Evolutionary conservation across 352 stramenopile species (phyloP), one percentile per base, ranked within the genome.

Genomic region (Peronospora farinosa): DNA sequence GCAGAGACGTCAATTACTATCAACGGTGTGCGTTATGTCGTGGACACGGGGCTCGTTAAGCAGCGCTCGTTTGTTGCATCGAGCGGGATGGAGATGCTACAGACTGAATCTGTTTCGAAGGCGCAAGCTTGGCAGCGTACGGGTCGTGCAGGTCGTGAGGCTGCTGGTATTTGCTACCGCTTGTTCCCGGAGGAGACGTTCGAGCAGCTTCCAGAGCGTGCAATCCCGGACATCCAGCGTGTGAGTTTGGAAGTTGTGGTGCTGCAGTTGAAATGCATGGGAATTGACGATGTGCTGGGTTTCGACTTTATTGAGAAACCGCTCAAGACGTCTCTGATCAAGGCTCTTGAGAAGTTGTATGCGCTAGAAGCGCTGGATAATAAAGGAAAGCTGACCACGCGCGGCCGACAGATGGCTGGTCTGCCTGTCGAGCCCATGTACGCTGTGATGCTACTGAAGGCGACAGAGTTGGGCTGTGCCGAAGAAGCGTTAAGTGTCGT

Each of bases 1-100:
- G 92, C 92, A 31, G 91, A 98, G 67, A 98, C 95, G 35, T 98
- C 92, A 17, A 97, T 99, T 53, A 99, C 97, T 7, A 99, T 99
- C 63, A 96, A 97, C 23, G 97, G 98, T 49, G 93, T 98, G 17
- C 76, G 78, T 13, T 94, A 74, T 38, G 83, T 95, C 11, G 71
- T 95, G 17, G 83, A 93, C 48, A 92, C 79, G n/a, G 83, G 84
- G 0, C 76, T 95, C 7, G 77, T 88, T 6, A 95, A 95, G 65
- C 78, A 95, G 60, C 79, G 81, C 13, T 92, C 81, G 30, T 95
- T 91, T 43, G 78, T 92, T n/a, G 78, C 86, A 0, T 74, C 78
- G 45, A 93, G 76, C 36, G 85, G 82, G 21, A 94, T 96, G 71
- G 86, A 97, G 57, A 84, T 89, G 61, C 60, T 97, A 8, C 71